A percentile compares a stretch with the other conserved stretches of the same genome.
Conservation (phyloP, 2,329 filamentous ascomycete genomes). For the Paramyrothecium sp. region DNA sequence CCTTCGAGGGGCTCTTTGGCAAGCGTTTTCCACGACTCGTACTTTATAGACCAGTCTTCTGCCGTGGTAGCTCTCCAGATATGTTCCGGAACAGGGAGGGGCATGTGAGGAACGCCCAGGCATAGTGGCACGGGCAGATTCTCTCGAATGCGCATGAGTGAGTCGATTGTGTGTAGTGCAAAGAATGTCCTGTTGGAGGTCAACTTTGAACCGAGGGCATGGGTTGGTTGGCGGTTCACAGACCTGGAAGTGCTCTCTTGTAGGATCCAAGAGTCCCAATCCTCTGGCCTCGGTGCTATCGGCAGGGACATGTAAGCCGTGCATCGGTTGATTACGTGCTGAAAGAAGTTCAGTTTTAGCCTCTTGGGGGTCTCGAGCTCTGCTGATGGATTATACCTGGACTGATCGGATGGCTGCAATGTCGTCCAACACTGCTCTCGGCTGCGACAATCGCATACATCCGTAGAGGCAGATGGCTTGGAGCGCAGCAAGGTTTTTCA, state of each 20-base stretch:
- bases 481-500: too few species aligned
- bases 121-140: not conserved
- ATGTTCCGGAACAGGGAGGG: not conserved
- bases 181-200: not conserved
- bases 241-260: not conserved
- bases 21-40: not conserved
- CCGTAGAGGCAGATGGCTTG: too few species aligned
- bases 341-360: not conserved
- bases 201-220: too few species aligned
- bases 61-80: not conserved
- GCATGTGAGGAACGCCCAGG: not conserved
- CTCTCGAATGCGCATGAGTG: not conserved
- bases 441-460: too few species aligned
- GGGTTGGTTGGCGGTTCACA: too few species aligned
- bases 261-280: not conserved
- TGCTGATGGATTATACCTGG: too few species aligned
- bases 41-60: not conserved
- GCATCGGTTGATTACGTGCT: not conserved
- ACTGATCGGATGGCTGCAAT: too few species aligned
- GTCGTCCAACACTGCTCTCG: too few species aligned
- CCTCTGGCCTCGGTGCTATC: not conserved
- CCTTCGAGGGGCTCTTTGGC: not conserved
- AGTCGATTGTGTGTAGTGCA: not conserved
- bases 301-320: not conserved
- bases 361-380: too few species aligned